Evolutionary conservation across 306 rosid species (phyloP).

Genomic region (Luffa acutangula): DNA sequence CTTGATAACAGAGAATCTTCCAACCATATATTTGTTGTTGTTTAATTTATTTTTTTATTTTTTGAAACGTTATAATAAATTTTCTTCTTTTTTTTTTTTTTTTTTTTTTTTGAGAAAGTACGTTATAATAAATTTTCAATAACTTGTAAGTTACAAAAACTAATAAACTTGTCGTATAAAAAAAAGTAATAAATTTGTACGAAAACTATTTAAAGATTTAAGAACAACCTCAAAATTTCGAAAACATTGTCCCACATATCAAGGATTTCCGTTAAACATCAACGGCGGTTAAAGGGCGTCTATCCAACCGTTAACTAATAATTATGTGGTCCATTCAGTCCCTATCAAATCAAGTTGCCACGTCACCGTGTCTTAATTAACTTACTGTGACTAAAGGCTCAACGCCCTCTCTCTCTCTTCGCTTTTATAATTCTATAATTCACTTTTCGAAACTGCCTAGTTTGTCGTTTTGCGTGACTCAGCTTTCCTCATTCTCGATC

Average conservation of each 20-base stretch:
- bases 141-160: neutral
- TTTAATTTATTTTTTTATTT: too few species aligned
- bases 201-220: neutral
- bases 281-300: conserved; percentile 1
- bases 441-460: neutral
- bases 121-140: too few species aligned
- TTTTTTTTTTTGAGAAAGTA: too few species aligned
- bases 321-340: conserved; percentile 10
- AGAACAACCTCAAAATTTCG: neutral
- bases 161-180: too few species aligned
- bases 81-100: too few species aligned
- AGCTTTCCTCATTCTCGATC: conserved; percentile 18
- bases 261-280: neutral
- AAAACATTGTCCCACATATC: neutral
- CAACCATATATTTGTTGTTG: too few species aligned
- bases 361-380: conserved; percentile 6
- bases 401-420: neutral
- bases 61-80: too few species aligned
- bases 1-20: too few species aligned
- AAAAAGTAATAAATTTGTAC: neutral
- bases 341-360: conserved; percentile 1
- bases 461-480: conserved; percentile 34
- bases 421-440: neutral
- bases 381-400: conserved; percentile 4
- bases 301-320: conserved; percentile 7